A percentile compares a stretch with the other conserved stretches of the same genome.
phyloP scores from a whole-genome alignment of 306 rosid genomes.

The Oxytropis ochrocephala region DNA sequence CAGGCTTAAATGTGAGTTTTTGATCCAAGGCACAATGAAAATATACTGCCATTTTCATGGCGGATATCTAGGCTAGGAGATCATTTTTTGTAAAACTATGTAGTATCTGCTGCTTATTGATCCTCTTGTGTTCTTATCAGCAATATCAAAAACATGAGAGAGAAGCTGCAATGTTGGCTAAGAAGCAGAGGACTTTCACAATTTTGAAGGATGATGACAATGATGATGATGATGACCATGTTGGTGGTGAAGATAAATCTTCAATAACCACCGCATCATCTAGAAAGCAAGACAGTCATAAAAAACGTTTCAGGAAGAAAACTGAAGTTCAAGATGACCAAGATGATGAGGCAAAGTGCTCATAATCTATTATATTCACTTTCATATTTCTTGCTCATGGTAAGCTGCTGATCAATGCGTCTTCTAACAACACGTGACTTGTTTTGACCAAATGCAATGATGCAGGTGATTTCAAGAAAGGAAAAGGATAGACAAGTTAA shows the following conservation, averaged over 20 bases:
- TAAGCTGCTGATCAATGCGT: conserved; percentile 19
- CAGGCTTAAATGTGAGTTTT: conserved; percentile 56
- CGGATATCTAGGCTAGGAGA: not conserved
- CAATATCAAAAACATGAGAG: conserved; percentile 77
- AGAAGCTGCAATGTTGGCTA: conserved; percentile 73
- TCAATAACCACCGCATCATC: conserved; percentile 31
- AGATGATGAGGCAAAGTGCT: conserved; percentile 58
- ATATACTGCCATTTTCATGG: not conserved
- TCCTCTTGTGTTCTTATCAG: conserved; percentile 36
- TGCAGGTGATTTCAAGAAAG: conserved; percentile 49
- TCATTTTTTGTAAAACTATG: not conserved
- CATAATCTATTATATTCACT: conserved; percentile 24
- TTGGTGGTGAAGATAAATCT: conserved; percentile 30
- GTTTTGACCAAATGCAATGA: conserved; percentile 33
- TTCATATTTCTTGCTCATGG: conserved; percentile 22
- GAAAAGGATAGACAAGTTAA: conserved; percentile 54
- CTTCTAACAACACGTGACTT: conserved; percentile 21
- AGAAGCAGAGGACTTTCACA: conserved; percentile 66
- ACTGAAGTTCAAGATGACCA: conserved; percentile 55
- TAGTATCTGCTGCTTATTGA: not conserved
- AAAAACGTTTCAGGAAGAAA: conserved; percentile 75
- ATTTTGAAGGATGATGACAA: conserved; percentile 69
- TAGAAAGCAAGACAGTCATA: conserved; percentile 34
- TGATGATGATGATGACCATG: conserved; percentile 4
- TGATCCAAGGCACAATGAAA: not conserved